These are phyloP conservation scores for Aspergillus brunneoviolaceus DNA, from an alignment of 2,329 filamentous ascomycete species.

Conservation along the genomic window DNA sequence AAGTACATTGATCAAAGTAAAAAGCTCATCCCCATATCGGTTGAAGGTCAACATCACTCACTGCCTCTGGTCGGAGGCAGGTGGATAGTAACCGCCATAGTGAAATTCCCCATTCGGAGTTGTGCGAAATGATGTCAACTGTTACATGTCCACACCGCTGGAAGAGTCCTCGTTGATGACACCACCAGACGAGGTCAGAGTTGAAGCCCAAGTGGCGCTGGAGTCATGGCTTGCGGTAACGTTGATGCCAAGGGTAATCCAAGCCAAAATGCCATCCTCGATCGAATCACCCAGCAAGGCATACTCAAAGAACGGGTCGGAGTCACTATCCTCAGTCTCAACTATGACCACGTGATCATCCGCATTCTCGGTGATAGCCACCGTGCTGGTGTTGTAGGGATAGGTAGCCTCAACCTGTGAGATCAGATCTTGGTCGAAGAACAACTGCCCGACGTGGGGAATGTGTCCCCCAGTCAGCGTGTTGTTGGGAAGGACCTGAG, in stretches of 20 bases:
- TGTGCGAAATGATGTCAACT: too few species aligned
- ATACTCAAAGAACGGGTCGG: conserved; percentile 20
- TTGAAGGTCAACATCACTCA: too few species aligned
- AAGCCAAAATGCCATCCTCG: conserved; percentile 17
- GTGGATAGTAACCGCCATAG: too few species aligned
- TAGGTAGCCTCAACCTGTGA: conserved; percentile 46
- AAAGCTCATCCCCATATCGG: too few species aligned
- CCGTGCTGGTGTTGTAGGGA: conserved; percentile 34
- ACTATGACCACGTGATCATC: conserved; percentile 18
- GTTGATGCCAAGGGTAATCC: conserved; percentile 19
- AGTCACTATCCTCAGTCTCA: conserved; percentile 17
- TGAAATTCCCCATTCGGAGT: too few species aligned
- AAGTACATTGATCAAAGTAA: too few species aligned
- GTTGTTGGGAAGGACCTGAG: conserved; percentile 28
- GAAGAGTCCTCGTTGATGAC: not conserved
- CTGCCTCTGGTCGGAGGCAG: too few species aligned
- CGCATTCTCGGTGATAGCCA: conserved; percentile 16
- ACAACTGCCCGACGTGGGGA: conserved; percentile 63
- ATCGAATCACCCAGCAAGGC: conserved; percentile 15
- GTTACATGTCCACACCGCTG: not conserved
- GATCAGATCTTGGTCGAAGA: conserved; percentile 60
- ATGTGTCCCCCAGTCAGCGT: conserved; percentile 50
- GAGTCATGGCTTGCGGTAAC: conserved; percentile 13
- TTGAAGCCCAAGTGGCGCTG: not conserved
- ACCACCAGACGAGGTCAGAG: not conserved